Evolutionary conservation across 495 filamentous ascomycete genomes (phyloP).

Genomic region (Pyrenula massariospora): DNA sequence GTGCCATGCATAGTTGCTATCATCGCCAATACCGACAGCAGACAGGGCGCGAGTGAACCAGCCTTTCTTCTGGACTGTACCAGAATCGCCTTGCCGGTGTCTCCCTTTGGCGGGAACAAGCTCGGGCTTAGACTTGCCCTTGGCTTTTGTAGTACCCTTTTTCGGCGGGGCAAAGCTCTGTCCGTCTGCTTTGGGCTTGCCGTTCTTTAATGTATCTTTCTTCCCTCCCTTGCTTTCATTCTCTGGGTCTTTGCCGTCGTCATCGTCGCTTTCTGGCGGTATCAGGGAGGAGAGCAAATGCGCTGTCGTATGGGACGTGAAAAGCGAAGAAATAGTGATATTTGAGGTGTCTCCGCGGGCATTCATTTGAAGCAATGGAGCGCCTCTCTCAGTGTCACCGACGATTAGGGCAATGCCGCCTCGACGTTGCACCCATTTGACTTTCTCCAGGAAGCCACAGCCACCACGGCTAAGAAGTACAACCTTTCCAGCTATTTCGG

Average conservation of each 20-base stretch:
- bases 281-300: slow-evolving; percentile 86
- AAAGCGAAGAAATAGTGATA: slow-evolving; percentile 83
- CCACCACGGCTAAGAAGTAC: slow-evolving; percentile 84
- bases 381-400: slow-evolving; percentile 81
- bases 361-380: slow-evolving; percentile 88
- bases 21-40: slow-evolving; percentile 38
- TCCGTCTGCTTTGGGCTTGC: slow-evolving; percentile 4
- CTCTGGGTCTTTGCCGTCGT: slow-evolving; percentile 39
- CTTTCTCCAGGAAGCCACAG: slow-evolving; percentile 94
- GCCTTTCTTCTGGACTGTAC: slow-evolving; percentile 9
- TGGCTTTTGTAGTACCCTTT: not conserved
- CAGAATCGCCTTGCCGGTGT: slow-evolving; percentile 3
- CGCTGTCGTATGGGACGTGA: slow-evolving; percentile 90
- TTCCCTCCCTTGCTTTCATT: slow-evolving; percentile 6
- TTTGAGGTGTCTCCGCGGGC: slow-evolving; percentile 90
- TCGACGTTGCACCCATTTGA: slow-evolving; percentile 87
- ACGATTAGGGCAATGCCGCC: slow-evolving; percentile 86
- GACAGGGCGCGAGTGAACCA: slow-evolving; percentile 47
- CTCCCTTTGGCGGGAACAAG: not conserved
- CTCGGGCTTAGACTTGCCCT: not conserved
- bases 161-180: not conserved
- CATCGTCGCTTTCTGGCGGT: slow-evolving; percentile 52
- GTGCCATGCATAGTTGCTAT: slow-evolving; percentile 11
- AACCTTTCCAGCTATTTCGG: slow-evolving; percentile 88
- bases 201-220: slow-evolving; percentile 6